These are phyloP conservation scores for Aspergillus versicolor DNA, from an alignment of 2,329 filamentous ascomycete genomes.

Conservation along the genomic window DNA sequence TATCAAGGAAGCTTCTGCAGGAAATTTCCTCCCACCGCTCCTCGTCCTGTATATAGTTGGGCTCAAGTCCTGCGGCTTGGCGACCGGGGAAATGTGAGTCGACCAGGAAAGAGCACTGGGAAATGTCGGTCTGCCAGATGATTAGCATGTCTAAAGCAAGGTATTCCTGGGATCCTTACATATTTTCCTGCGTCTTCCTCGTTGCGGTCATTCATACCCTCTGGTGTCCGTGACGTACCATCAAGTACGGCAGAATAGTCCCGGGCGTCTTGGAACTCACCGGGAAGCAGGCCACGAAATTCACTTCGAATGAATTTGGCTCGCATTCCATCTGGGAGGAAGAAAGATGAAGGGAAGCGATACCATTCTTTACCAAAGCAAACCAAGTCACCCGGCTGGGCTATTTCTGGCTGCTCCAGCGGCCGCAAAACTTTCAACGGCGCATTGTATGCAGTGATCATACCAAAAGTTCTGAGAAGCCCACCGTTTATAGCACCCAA, in stretches of 20 bases:
- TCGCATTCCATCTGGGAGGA: constrained; percentile 77
- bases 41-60: constrained; percentile 72
- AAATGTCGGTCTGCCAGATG: constrained; percentile 60
- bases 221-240: constrained; percentile 78
- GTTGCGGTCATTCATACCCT: constrained; percentile 90
- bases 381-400: constrained; percentile 65
- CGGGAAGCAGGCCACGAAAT: constrained; percentile 83
- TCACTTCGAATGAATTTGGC: constrained; percentile 90
- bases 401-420: constrained; percentile 51
- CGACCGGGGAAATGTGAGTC: constrained; percentile 75
- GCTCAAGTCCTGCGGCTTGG: constrained; percentile 66
- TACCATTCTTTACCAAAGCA: constrained; percentile 99
- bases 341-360: constrained; percentile 90
- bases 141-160: constrained; percentile 9
- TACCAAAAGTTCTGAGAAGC: constrained; percentile 70
- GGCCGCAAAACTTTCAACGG: constrained; percentile 65
- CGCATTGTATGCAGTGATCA: constrained; percentile 79
- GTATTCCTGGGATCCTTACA: constrained; percentile 44
- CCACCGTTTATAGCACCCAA: constrained; percentile 66
- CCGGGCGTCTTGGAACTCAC: constrained; percentile 77
- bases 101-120: constrained; percentile 77
- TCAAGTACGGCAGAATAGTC: constrained; percentile 70
- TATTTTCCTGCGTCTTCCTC: constrained; percentile 86
- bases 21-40: constrained; percentile 75
- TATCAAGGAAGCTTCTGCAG: constrained; percentile 80